Evolutionary conservation across 1,284 basidiomycete species (phyloP).

Genomic region (Rhodotorula sp.): DNA sequence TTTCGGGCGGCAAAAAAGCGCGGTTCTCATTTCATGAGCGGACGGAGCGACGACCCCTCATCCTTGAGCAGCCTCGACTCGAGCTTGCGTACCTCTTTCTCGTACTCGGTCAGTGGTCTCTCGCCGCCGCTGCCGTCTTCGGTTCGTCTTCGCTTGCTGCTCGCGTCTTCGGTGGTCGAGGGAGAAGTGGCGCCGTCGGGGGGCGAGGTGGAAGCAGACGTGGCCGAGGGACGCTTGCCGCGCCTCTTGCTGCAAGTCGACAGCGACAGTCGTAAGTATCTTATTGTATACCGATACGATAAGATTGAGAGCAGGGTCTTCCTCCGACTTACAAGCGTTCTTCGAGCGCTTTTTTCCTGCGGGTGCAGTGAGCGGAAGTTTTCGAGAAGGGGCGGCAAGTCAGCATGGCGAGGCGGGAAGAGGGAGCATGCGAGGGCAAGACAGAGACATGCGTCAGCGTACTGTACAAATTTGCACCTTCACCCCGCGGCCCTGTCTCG

Average conservation of each 20-base stretch:
- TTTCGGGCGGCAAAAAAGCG: background rate
- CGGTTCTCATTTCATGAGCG: slow-evolving; percentile 21
- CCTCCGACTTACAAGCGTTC: slow-evolving; percentile 20
- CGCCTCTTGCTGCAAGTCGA: slow-evolving; percentile 25
- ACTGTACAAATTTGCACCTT: background rate
- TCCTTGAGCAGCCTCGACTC: slow-evolving; percentile 19
- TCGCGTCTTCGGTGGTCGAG: background rate
- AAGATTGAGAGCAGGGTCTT: background rate
- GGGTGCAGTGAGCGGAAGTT: rapidly evolving
- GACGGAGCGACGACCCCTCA: slow-evolving; percentile 18
- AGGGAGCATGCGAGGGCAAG: background rate
- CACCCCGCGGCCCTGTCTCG: too few relatives aligned
- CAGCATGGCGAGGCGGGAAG: background rate
- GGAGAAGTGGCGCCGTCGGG: background rate
- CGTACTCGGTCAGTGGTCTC: slow-evolving; percentile 14
- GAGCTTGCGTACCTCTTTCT: slow-evolving; percentile 23
- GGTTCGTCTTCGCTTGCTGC: background rate
- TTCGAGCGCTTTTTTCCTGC: slow-evolving; percentile 33
- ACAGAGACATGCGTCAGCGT: slow-evolving; percentile 22
- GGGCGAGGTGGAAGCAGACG: background rate
- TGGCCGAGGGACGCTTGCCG: slow-evolving; percentile 22
- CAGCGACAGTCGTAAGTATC: too few relatives aligned
- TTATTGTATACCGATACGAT: background rate
- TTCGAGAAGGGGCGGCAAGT: background rate
- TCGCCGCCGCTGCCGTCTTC: background rate